phyloP scores from a whole-genome alignment of 176 grass and related monocot genomes.

The Carex pumila region DNA sequence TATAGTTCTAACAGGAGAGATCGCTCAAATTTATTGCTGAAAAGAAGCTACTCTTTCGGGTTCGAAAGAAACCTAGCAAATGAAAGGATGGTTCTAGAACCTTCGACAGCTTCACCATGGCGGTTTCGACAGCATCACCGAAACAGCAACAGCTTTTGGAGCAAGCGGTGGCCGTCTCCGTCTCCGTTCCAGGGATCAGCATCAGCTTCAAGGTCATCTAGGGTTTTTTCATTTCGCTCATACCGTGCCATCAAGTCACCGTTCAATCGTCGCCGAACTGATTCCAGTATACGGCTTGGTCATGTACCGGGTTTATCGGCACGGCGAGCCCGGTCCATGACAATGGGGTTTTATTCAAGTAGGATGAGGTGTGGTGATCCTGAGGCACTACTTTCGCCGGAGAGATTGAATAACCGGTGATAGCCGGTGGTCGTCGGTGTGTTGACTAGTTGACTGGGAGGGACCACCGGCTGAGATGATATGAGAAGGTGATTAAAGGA shows the following conservation, averaged over 20 bases:
- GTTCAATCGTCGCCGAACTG: conserved; percentile 40
- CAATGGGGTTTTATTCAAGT: conserved; percentile 43
- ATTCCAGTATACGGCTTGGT: conserved; percentile 30
- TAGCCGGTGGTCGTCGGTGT: background rate
- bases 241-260: conserved; percentile 54
- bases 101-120: conserved; percentile 60
- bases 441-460: background rate
- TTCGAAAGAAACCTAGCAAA: conserved; percentile 57
- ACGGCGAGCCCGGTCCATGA: conserved; percentile 28
- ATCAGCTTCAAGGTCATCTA: conserved; percentile 28
- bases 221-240: conserved; percentile 85
- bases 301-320: conserved; percentile 34
- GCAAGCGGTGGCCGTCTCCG: conserved; percentile 89
- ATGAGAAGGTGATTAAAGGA: background rate
- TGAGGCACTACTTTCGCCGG: conserved; percentile 90
- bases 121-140: conserved; percentile 42
- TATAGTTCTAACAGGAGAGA: background rate
- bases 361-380: conserved; percentile 84
- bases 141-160: conserved; percentile 66
- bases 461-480: conserved; percentile 1
- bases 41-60: conserved; percentile 77
- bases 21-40: conserved; percentile 53
- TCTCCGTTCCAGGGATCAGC: conserved; percentile 55
- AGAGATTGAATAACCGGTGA: conserved; percentile 53
- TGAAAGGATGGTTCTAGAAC: conserved; percentile 37